Evolutionary conservation across 2,329 filamentous ascomycete genomes (phyloP), one percentile per base, ranked within the genome.

Genomic region (Phyllosticta citrichinensis): DNA sequence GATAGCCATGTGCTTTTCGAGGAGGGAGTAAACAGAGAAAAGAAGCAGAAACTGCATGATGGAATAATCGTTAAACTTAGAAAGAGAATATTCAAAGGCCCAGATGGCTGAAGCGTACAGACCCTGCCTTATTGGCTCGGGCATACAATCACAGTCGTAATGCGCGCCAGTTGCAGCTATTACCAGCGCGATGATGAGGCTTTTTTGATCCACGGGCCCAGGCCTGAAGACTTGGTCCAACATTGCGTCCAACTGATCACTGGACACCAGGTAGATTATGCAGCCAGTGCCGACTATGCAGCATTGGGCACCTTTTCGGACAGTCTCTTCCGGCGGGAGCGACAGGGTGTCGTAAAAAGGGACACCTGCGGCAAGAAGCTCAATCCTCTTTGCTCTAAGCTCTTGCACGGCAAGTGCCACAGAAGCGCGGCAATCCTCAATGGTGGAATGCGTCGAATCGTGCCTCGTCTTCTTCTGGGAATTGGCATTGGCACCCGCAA

Each of bases 1-100:
- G 8, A 71, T 70, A 52, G 71, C 73, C 69, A 73, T 70, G 56
- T 74, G 73, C 63, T 74, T 73, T 63, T 74, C 71, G 1, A 74
- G 64, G 2, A 74, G 52, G 3, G 72, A 68, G 62, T 74, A 72
- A 54, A 74, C 71, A 0, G 72, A 72, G 62, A 72, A 67, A 2
- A 69, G 68, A 8, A 74, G 62, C 2, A 75, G 62, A 11, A 74
- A 62, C 14, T 72, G 68, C 71, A 73, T 73, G 3, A 71, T 69
- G 12, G 70, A 68, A 5, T 71, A 58, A 52, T 73, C 69, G 55
- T 73, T 67, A 5, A 66, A 52, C 25, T 66, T 64, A 2, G 70
- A 68, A 10, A 67, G 68, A 19, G 66, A 66, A 55, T 72, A 70
- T 33, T 73, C 65, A 59, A 74, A 73, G 5, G 69, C 67, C 2